Percentiles rank a stretch among this genome's conserved stretches.
Evolutionary conservation across 1,284 basidiomycete genomes (phyloP).

Genomic region (Tilletiaria anomala): DNA sequence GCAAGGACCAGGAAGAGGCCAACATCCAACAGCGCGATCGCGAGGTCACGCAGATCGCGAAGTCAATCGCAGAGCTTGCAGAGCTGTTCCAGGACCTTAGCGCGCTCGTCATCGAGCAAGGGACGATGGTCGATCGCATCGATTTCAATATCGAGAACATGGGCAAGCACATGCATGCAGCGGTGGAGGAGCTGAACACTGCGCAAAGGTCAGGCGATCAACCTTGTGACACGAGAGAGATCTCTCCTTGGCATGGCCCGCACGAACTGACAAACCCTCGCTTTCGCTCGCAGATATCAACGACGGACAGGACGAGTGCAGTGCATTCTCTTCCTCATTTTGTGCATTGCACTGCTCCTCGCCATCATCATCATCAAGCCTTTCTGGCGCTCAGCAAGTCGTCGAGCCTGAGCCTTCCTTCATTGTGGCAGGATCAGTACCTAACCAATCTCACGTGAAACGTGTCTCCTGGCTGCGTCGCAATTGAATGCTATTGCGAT

Average conservation of each 20-base stretch:
- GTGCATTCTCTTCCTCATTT: constrained; percentile 77
- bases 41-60: constrained; percentile 80
- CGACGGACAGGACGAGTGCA: constrained; percentile 76
- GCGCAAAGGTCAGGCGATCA: no score
- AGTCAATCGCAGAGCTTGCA: constrained; percentile 76
- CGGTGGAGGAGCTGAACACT: constrained; percentile 65
- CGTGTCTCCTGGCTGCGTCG: no score
- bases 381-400: constrained; percentile 12
- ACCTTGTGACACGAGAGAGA: background rate
- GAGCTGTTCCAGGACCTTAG: constrained; percentile 92
- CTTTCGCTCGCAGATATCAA: constrained; percentile 89
- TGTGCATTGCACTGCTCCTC: constrained; percentile 74
- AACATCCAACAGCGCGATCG: constrained; percentile 42
- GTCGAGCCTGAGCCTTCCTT: no score
- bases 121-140: constrained; percentile 84
- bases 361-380: constrained; percentile 70
- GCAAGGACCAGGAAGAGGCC: constrained; percentile 3
- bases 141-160: constrained; percentile 97
- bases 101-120: constrained; percentile 89
- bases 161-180: constrained; percentile 61
- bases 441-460: no score
- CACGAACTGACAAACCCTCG: background rate
- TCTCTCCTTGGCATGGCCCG: background rate
- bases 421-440: no score
- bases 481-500: no score